A percentile compares a stretch with the other conserved stretches of the same genome.
Evolutionary conservation across 1,284 basidiomycete species (phyloP).

Genomic region (Phylloboletellus chloephorus): DNA sequence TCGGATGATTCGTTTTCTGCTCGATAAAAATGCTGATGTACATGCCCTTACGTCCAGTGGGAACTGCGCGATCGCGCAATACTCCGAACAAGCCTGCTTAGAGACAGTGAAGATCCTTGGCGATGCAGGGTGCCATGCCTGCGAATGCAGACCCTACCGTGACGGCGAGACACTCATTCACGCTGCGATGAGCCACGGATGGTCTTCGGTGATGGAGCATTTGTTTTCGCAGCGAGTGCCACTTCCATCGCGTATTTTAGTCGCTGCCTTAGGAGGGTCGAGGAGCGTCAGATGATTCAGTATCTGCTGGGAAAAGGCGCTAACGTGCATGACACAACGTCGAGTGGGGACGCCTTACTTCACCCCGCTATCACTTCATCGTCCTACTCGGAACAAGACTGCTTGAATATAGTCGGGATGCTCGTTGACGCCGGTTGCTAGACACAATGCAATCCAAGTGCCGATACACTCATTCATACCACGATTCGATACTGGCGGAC

Average conservation of each 20-base stretch:
- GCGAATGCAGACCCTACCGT: neutral
- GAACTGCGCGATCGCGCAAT: neutral
- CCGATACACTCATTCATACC: neutral
- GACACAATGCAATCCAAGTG: neutral
- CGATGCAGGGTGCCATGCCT: neutral
- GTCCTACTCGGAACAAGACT: neutral
- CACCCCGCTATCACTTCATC: neutral
- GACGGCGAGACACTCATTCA: neutral
- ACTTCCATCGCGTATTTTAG: neutral
- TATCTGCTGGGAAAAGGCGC: neutral
- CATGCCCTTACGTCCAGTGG: neutral
- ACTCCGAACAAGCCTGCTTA: neutral
- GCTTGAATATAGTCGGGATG: neutral
- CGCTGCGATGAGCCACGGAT: neutral
- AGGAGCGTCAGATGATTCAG: neutral
- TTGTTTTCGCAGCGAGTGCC: neutral
- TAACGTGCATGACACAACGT: neutral
- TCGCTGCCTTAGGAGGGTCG: neutral
- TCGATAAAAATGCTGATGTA: neutral
- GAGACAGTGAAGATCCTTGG: neutral
- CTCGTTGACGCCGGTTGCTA: neutral
- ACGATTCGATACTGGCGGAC: neutral
- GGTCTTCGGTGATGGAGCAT: neutral
- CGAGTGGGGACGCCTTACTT: neutral
- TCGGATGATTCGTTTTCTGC: neutral